Evolutionary conservation across 2,329 filamentous ascomycete species (phyloP).

Genomic region (Colletotrichum sublineola): DNA sequence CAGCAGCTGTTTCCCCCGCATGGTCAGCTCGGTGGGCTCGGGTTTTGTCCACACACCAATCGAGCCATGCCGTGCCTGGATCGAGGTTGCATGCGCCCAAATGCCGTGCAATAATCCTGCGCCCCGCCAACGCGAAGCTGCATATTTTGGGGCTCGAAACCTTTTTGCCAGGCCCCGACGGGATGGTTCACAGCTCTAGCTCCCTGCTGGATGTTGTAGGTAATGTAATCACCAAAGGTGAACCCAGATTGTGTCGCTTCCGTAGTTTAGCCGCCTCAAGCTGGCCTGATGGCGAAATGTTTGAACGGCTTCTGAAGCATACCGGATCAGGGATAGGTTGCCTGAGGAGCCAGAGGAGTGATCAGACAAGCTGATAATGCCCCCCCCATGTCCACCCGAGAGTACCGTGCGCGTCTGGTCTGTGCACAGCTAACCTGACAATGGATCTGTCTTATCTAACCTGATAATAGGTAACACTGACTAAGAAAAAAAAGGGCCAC

Average conservation of each 20-base stretch:
- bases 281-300: background rate
- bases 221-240: background rate
- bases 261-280: background rate
- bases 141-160: conserved; percentile 5
- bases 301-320: background rate
- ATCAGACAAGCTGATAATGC: too few species aligned
- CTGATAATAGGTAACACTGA: too few species aligned
- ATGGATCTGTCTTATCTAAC: too few species aligned
- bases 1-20: conserved; percentile 19
- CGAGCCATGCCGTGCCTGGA: background rate
- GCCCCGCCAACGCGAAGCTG: conserved; percentile 11
- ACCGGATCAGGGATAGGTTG: conserved; percentile 31
- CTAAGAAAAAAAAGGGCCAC: too few species aligned
- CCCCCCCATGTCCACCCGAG: too few species aligned
- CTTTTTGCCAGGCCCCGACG: background rate
- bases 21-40: conserved; percentile 13
- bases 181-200: background rate
- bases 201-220: background rate
- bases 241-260: background rate
- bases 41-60: background rate
- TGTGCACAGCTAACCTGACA: too few species aligned
- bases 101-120: conserved; percentile 21
- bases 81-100: conserved; percentile 33
- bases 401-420: too few species aligned
- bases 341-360: background rate